phyloP scores from a whole-genome alignment of 2,329 filamentous ascomycete species.

The Colletotrichum brevisporum region DNA sequence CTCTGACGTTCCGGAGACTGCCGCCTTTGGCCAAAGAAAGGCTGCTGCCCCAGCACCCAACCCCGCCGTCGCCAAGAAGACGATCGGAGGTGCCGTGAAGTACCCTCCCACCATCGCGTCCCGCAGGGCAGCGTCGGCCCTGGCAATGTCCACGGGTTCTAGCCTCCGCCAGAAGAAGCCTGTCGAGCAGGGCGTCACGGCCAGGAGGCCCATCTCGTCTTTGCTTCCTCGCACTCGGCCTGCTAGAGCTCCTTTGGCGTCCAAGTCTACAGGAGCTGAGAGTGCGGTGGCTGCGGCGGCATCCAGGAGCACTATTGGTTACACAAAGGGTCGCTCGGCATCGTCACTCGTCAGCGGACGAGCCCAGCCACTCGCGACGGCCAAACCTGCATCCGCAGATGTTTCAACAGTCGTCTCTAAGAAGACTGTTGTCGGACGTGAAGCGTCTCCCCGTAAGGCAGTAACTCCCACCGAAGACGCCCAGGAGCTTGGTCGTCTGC shows the following conservation, averaged over 20 bases:
- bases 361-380: slow-evolving; percentile 39
- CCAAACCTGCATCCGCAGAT: slow-evolving; percentile 26
- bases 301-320: slow-evolving; percentile 87
- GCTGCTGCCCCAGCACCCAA: slow-evolving; percentile 43
- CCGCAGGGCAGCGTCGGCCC: slow-evolving; percentile 66
- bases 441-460: slow-evolving; percentile 40
- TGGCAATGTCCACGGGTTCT: slow-evolving; percentile 57
- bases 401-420: neutral
- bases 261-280: slow-evolving; percentile 66
- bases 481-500: slow-evolving; percentile 58
- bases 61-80: slow-evolving; percentile 44
- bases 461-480: slow-evolving; percentile 44
- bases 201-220: slow-evolving; percentile 49
- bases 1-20: slow-evolving; percentile 66
- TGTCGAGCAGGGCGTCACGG: slow-evolving; percentile 35
- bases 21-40: slow-evolving; percentile 51
- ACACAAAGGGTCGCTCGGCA: slow-evolving; percentile 79
- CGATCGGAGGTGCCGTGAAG: slow-evolving; percentile 27
- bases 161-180: slow-evolving; percentile 44
- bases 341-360: slow-evolving; percentile 58
- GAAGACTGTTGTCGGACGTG: slow-evolving; percentile 25
- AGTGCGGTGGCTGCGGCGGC: slow-evolving; percentile 74
- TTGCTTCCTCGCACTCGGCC: slow-evolving; percentile 49
- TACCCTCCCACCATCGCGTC: slow-evolving; percentile 53
- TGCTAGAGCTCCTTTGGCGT: slow-evolving; percentile 57